Percentiles rank a stretch among this genome's conserved stretches.
Evolutionary conservation across 2,329 filamentous ascomycete species (phyloP).

Genomic region (Aspergillus clavatus): DNA sequence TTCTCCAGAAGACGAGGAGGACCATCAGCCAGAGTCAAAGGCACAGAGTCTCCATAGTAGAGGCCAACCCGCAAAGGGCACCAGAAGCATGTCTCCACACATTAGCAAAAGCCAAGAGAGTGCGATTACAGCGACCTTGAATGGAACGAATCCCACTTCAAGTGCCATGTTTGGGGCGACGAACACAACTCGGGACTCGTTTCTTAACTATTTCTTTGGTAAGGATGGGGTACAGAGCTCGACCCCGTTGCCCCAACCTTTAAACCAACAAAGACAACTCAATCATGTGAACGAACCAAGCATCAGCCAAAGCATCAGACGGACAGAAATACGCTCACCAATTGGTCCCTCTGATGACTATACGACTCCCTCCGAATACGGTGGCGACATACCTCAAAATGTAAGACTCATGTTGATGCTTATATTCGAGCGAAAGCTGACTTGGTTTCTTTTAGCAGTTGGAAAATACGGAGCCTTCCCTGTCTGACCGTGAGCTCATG

Average conservation of each 20-base stretch:
- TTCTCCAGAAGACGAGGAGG: conserved; percentile 61
- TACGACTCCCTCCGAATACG: conserved; percentile 34
- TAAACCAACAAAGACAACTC: conserved; percentile 58
- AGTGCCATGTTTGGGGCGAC: conserved; percentile 58
- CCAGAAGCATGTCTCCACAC: conserved; percentile 78
- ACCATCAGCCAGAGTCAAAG: conserved; percentile 55
- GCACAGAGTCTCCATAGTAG: conserved; percentile 52
- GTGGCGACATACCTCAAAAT: conserved; percentile 41
- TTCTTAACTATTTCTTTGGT: conserved; percentile 97
- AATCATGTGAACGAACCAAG: conserved; percentile 75
- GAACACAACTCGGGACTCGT: conserved; percentile 74
- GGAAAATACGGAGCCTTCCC: conserved; percentile 66
- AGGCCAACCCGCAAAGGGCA: conserved; percentile 56
- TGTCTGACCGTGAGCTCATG: conserved; percentile 93
- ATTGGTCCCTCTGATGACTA: conserved; percentile 44
- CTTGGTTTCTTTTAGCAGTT: conserved; percentile 26
- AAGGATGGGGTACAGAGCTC: conserved; percentile 64
- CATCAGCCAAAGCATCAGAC: conserved; percentile 76
- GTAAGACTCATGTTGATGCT: no score
- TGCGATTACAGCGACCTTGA: conserved; percentile 63
- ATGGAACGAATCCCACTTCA: conserved; percentile 59
- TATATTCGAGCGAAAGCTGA: conserved; percentile 3
- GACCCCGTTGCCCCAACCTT: conserved; percentile 39
- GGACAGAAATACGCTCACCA: conserved; percentile 48
- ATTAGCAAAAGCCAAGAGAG: conserved; percentile 60